Evolutionary conservation across 148 eudicot genomes (phyloP).

Genomic region (Drosera capensis): DNA sequence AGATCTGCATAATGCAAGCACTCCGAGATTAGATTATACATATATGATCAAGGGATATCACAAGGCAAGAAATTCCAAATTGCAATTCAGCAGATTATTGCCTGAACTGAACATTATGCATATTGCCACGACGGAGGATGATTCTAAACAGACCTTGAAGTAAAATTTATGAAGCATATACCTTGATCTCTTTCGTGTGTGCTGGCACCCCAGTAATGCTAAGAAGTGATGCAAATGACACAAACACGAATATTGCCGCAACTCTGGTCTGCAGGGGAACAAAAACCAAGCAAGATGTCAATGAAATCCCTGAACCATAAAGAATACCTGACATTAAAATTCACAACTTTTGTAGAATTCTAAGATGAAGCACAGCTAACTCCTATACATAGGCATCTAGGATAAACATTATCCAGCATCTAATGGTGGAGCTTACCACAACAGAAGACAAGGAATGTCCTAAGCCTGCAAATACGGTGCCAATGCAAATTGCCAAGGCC

Average conservation of each 20-base stretch:
- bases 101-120: background rate
- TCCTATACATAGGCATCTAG: no score
- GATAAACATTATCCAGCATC: no score
- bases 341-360: background rate
- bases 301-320: background rate
- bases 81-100: no score
- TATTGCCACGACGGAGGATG: no score
- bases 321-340: background rate
- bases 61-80: no score
- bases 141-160: no score
- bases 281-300: background rate
- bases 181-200: conserved; percentile 84
- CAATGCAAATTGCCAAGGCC: conserved; percentile 73
- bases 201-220: conserved; percentile 77
- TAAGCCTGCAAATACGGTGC: conserved; percentile 76
- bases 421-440: conserved; percentile 40
- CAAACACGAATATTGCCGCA: conserved; percentile 73
- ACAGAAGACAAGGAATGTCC: conserved; percentile 98
- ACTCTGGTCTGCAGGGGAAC: conserved; percentile 69
- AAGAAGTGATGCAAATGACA: conserved; percentile 72
- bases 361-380: no score
- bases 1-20: conserved; percentile 37
- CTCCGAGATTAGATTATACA: conserved; percentile 7
- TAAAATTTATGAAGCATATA: conserved; percentile 12
- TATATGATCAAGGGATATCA: background rate